Evolutionary conservation across 192 early-diverging fungal species (phyloP).

Genomic region (Coemansia sp.): DNA sequence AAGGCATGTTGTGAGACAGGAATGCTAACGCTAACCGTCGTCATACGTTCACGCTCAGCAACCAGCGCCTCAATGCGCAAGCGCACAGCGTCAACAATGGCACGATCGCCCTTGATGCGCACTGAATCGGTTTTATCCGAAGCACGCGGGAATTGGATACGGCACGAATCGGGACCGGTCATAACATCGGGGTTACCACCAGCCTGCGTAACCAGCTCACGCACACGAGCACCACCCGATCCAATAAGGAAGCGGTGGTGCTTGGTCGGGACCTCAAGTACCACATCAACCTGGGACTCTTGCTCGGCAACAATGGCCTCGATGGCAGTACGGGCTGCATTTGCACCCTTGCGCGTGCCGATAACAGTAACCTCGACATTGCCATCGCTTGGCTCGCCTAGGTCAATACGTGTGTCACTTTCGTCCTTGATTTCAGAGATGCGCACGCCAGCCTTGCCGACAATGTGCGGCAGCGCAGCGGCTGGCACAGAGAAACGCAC

Average conservation of each 20-base stretch:
- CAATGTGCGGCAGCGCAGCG: slow-evolving; percentile 67
- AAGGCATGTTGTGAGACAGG: slow-evolving; percentile 74
- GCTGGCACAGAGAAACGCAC: slow-evolving; percentile 66
- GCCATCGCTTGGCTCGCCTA: slow-evolving; percentile 37
- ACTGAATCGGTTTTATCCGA: slow-evolving; percentile 56
- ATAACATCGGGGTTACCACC: slow-evolving; percentile 60
- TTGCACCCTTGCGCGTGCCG: slow-evolving; percentile 60
- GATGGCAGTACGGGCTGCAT: slow-evolving; percentile 59
- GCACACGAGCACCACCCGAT: slow-evolving; percentile 61
- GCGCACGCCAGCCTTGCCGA: slow-evolving; percentile 72
- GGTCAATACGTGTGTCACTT: slow-evolving; percentile 74
- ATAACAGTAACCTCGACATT: slow-evolving; percentile 49
- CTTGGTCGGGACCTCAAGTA: slow-evolving; percentile 53
- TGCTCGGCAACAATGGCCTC: slow-evolving; percentile 63
- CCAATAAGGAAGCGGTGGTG: slow-evolving; percentile 72
- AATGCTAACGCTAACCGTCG: slow-evolving; percentile 60
- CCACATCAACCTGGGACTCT: slow-evolving; percentile 57
- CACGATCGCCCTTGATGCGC: slow-evolving; percentile 62
- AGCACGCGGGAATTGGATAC: slow-evolving; percentile 64
- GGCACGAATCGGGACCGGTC: slow-evolving; percentile 51
- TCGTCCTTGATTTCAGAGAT: slow-evolving; percentile 75
- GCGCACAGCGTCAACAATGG: slow-evolving; percentile 50
- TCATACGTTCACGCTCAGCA: slow-evolving; percentile 61
- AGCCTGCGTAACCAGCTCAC: slow-evolving; percentile 60
- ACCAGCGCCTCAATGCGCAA: slow-evolving; percentile 55